Base-by-base conservation (phyloP, 2,329 filamentous ascomycete genomes). In the Periconia sp. region DNA sequence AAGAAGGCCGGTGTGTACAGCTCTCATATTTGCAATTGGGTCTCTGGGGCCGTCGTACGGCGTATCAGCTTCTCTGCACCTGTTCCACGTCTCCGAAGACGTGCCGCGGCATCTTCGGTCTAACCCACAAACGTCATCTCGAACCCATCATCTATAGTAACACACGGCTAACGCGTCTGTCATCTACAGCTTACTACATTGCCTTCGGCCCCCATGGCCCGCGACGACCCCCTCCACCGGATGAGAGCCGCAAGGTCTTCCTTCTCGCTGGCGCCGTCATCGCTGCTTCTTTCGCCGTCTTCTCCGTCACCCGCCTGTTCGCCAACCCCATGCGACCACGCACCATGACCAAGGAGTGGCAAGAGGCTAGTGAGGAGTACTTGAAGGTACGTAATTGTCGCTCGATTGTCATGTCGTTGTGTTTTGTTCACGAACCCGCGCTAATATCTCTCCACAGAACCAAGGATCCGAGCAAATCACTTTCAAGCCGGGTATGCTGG, bases 291-390 rank as follows among this genome's bases (percentile, higher is more conserved):
- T 74, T 87, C 59, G 81, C 74, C 54, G 50, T 96, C 73, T 97
- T 97, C 78, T 78, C 78, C 63, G 52, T 73, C 63, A 82, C 88
- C 70, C 88, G 92, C 65, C 57, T 81, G 58, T 86, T 89, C 71
- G 90, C 88, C 65, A 68, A 58, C 70, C 82, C 83, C 48, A 67
- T 82, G 52, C 61, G 63, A 41, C 94, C 94, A 58, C 78, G 80
- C 73, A 95, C 92, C 66, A 95, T 99, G 92, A 92, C 80, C 78
- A 88, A 89, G 81, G 94, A 99, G 77, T 97, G 88, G 84, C 90
- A 99, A 79, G 91, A 97, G 80, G 87, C 87, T 61, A 82, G 86
- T 60, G 96, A 99, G 76, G 94, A 96, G 79, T 94, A 88, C 75
- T 81, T 96, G 73, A 92, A 85, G 83, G 92, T 95, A 78, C 65